phyloP scores from a whole-genome alignment of 2,329 filamentous ascomycete species.

The Gnomoniopsis smithogilvyi region DNA sequence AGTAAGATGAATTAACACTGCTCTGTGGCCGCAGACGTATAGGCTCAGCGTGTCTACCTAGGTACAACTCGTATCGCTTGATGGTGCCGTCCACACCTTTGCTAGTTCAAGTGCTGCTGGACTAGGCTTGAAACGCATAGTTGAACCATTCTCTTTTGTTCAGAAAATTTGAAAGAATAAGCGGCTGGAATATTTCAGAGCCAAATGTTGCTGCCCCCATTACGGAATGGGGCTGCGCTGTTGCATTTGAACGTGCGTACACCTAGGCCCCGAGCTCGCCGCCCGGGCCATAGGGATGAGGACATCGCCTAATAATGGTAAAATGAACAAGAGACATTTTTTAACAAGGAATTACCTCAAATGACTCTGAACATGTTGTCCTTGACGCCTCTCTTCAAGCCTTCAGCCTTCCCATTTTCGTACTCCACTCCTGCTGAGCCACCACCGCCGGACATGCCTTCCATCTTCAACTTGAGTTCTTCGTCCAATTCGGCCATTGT shows the following conservation, averaged over 20 bases:
- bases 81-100: not conserved
- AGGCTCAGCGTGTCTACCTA: no score
- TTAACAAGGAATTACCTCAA: conserved; percentile 25
- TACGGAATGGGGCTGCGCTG: no score
- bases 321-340: no score
- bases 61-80: not conserved
- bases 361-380: conserved; percentile 78
- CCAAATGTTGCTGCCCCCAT: no score
- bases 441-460: conserved; percentile 65
- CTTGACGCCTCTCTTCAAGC: conserved; percentile 71
- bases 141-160: no score
- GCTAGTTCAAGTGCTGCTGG: not conserved
- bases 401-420: conserved; percentile 68
- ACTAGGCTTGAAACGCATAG: not conserved
- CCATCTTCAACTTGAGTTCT: conserved; percentile 63
- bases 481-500: conserved; percentile 62
- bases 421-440: conserved; percentile 71
- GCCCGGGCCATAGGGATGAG: no score
- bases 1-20: no score
- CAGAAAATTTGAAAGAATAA: no score
- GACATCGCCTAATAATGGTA: no score
- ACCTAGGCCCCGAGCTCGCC: not conserved
- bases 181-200: no score
- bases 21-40: no score
- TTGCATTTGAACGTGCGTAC: not conserved